Conservation (phyloP, 495 filamentous ascomycete species). For the Aspergillus cavernicola region DNA sequence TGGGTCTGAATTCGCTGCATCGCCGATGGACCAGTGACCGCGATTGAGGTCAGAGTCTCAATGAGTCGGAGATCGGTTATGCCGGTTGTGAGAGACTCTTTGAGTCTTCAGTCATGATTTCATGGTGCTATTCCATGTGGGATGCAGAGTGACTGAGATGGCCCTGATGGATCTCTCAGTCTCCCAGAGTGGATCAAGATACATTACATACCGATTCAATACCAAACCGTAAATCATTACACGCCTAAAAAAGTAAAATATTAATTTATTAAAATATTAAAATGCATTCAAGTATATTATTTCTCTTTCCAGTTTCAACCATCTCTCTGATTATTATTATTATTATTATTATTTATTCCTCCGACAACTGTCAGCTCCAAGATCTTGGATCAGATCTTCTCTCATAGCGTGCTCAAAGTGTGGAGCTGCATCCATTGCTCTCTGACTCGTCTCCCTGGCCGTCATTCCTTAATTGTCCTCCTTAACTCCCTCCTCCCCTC, state of each 20-base stretch:
- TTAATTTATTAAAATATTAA: constrained; percentile 5
- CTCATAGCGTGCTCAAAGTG: constrained; percentile 38
- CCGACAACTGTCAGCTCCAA: constrained; percentile 45
- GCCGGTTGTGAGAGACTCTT: background rate
- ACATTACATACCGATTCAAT: constrained; percentile 16
- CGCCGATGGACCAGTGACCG: no score
- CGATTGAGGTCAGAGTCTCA: no score
- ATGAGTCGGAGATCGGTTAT: no score
- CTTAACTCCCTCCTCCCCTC: no score
- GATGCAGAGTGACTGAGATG: background rate
- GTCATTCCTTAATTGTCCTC: constrained; percentile 8
- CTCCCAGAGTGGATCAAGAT: background rate
- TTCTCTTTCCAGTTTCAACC: background rate
- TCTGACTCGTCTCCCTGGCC: constrained; percentile 36
- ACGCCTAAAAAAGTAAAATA: constrained; percentile 10
- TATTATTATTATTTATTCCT: constrained; percentile 22
- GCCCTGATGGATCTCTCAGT: background rate
- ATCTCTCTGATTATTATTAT: constrained; percentile 5
- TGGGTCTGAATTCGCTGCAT: constrained; percentile 8
- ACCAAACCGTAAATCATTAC: constrained; percentile 6
- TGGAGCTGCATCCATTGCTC: constrained; percentile 36
- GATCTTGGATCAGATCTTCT: constrained; percentile 50
- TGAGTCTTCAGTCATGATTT: constrained; percentile 10
- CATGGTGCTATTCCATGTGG: constrained; percentile 6
- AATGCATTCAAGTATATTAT: constrained; percentile 3